phyloP scores from a whole-genome alignment of 495 filamentous ascomycete species.

The Neurospora pannonica region DNA sequence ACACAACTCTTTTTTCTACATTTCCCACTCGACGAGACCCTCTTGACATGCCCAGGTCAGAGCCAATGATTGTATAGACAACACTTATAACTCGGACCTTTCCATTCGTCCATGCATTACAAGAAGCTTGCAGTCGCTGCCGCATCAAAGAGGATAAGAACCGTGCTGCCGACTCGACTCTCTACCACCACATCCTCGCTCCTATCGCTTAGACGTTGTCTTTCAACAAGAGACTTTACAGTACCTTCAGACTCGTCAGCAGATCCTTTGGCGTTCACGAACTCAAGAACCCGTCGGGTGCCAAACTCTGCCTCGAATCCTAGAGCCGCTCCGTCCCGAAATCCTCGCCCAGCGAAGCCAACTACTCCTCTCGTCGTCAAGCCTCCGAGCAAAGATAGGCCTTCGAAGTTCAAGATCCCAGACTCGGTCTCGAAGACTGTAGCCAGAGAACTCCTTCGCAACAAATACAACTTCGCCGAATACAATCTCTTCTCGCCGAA shows the following conservation, averaged over 20 bases:
- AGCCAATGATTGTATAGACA: neutral
- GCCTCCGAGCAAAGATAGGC: neutral
- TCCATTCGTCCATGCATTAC: neutral
- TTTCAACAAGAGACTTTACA: neutral
- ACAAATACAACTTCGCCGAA: neutral
- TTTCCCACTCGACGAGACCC: neutral
- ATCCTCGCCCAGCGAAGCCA: neutral
- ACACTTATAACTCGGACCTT: neutral
- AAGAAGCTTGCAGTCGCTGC: neutral
- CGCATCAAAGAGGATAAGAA: neutral
- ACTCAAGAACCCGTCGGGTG: neutral
- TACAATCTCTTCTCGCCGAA: neutral
- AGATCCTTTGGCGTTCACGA: neutral
- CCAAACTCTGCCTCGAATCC: neutral
- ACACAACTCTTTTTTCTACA: neutral
- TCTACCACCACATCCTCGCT: neutral
- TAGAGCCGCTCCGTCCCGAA: neutral
- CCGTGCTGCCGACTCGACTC: neutral
- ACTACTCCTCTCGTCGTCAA: neutral
- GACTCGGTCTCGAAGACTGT: neutral
- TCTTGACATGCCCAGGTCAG: neutral
- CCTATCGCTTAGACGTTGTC: neutral
- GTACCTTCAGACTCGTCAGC: neutral
- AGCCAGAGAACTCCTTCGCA: neutral
- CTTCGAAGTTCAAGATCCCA: neutral